Base-by-base conservation (phyloP, 371 early-diverging fungal genomes). In the Mortierella polycephala region DNA sequence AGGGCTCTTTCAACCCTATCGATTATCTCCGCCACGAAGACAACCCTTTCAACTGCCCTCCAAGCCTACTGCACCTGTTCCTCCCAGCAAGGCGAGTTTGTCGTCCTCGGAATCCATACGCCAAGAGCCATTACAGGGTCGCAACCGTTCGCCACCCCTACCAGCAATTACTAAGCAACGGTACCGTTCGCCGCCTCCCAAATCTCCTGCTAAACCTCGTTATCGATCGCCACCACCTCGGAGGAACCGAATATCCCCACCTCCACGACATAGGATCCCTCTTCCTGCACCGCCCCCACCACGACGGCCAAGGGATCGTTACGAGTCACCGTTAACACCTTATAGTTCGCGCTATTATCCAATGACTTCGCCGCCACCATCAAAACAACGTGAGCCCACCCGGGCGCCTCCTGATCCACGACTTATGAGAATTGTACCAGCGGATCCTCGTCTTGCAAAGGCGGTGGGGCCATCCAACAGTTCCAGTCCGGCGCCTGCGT, bases 211-310 rank as follows among this genome's bases (percentile, higher is more conserved):
- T 12, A 30, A 49, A 20, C 30, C 37, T 14, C 62, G 18, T 14
- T 7, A 61, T n/a, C 62, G 11, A 9, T 57, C 49, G 10, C 14
- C 60, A 13, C 67, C 67, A 20, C 69, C 63, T 41, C 54, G 46
- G 6, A 60, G 45, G 41, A 39, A 44, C 12, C 67, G 45, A 14
- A 42, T 50, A 6, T 51, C 62, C 44, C 58, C 69, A 37, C 57
- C 62, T n/a, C 56, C 46, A 12, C 56, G 61, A 30, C 13, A 49
- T 9, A 18, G n/a, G 50, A 47, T 60, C 5, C 30, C 30, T 30
- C 30, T 30, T 30, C 30, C 30, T 51, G 9, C 51, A 18, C 2
- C 61, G 14, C 61, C 49, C 2, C 57, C 39, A 0, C 57, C 57
- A 0, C 7, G 30, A 7, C n/a, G 39, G 30, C 30, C 30, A 30